Conservation (phyloP, 805 yeast species). For the Ogataea paraovalis region DNA sequence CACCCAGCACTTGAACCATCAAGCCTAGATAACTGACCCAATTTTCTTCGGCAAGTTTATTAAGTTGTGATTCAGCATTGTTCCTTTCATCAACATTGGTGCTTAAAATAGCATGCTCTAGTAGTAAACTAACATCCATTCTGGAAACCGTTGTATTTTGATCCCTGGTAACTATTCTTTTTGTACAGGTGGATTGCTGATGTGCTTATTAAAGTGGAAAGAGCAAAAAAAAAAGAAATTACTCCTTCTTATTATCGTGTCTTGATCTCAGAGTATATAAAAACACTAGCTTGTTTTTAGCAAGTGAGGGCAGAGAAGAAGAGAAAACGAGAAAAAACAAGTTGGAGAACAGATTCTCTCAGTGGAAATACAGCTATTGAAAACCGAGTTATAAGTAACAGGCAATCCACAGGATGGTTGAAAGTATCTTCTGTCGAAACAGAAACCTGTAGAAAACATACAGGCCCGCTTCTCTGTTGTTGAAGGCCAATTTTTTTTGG, state of each 20-base stretch:
- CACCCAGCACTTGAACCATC: conserved; percentile 68
- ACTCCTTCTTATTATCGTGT: not conserved
- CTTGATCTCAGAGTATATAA: not conserved
- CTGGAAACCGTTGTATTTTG: not conserved
- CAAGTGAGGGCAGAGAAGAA: not conserved
- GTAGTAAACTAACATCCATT: conserved; percentile 64
- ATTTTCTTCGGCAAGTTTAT: conserved; percentile 65
- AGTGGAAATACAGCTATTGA: not conserved
- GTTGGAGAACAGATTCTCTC: not conserved
- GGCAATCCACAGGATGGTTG: not conserved
- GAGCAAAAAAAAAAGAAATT: not conserved
- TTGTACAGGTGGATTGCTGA: not conserved
- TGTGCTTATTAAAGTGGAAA: not conserved
- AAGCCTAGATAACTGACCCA: conserved; percentile 70
- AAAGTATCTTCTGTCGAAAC: not conserved
- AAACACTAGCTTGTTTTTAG: not conserved
- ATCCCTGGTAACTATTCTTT: not conserved
- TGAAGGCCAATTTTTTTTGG: not conserved
- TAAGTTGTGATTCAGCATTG: conserved; percentile 75
- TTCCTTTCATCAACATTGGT: conserved; percentile 64
- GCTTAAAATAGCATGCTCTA: conserved; percentile 75
- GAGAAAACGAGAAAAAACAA: not conserved
- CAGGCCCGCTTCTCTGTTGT: not conserved
- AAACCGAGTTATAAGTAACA: not conserved
- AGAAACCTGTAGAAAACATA: not conserved